Conservation (phyloP, 331 rosid species). For the Quercus phellos region DNA sequence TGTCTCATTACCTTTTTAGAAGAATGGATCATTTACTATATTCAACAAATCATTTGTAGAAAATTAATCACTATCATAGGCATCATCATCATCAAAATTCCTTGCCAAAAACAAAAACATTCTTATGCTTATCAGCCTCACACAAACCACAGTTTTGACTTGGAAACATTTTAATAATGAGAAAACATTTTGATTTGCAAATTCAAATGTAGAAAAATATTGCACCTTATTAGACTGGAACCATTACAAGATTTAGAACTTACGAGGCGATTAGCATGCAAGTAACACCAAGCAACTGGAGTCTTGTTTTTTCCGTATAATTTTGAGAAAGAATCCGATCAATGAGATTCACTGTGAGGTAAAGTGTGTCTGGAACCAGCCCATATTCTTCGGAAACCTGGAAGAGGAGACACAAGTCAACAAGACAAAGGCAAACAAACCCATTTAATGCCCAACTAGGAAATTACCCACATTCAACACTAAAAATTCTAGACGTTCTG, state of each 20-base stretch:
- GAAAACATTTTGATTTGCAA: not conserved
- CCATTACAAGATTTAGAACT: conserved; percentile 33
- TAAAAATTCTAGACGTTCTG: not conserved
- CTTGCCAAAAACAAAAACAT: not conserved
- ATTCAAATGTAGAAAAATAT: not conserved
- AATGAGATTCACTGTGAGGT: conserved; percentile 83
- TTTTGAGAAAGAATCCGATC: conserved; percentile 80
- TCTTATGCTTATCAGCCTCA: not conserved
- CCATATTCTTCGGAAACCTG: conserved; percentile 89
- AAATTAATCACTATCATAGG: not conserved
- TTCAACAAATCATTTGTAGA: not conserved
- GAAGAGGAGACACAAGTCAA: conserved; percentile 19
- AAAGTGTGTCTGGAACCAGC: conserved; percentile 86
- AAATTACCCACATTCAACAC: not conserved
- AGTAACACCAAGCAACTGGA: conserved; percentile 83
- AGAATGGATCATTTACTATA: not conserved
- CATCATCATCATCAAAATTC: not conserved
- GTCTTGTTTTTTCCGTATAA: conserved; percentile 53
- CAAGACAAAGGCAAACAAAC: conserved; percentile 2
- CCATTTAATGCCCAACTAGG: conserved; percentile 8
- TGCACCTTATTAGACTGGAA: not conserved
- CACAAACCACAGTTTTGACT: not conserved
- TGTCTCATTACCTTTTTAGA: not conserved
- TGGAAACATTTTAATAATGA: not conserved
- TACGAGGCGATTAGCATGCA: conserved; percentile 93